Conservation (phyloP, 495 filamentous ascomycete species). For the Diplogelasinospora grovesii region DNA sequence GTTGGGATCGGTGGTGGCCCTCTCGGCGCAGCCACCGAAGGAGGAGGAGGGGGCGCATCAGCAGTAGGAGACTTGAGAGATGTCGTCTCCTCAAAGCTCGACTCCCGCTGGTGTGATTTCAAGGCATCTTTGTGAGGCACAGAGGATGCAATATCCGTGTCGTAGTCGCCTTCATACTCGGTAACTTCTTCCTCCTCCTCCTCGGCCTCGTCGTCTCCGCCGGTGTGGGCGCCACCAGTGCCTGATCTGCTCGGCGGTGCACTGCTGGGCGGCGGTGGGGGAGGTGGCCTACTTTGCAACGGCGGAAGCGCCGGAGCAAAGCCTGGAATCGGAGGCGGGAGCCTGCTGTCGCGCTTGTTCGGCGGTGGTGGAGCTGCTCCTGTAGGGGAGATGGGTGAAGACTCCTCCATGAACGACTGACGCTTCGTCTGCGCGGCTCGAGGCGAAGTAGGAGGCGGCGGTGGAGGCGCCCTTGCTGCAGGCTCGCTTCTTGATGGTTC, state of each 20-base stretch:
- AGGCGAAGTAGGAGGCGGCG: constrained; percentile 39
- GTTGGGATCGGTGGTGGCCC: constrained; percentile 55
- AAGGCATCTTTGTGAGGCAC: constrained; percentile 87
- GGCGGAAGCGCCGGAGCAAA: constrained; percentile 45
- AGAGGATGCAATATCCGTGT: constrained; percentile 91
- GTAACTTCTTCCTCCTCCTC: constrained; percentile 74
- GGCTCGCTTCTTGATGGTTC: constrained; percentile 38
- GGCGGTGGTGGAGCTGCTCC: constrained; percentile 20
- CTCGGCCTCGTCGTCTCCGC: constrained; percentile 46
- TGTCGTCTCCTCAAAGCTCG: constrained; percentile 54
- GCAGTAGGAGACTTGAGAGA: constrained; percentile 42
- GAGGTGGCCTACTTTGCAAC: constrained; percentile 59
- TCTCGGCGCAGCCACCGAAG: constrained; percentile 37
- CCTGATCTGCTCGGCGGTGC: constrained; percentile 48
- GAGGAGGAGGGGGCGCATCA: constrained; percentile 38
- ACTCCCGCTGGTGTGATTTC: constrained; percentile 71
- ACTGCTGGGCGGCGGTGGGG: constrained; percentile 69
- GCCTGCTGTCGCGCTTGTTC: constrained; percentile 48
- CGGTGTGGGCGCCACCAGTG: constrained; percentile 48
- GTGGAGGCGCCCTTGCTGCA: constrained; percentile 35
- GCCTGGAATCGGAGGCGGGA: constrained; percentile 44
- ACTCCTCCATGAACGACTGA: constrained; percentile 44
- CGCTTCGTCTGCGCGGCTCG: constrained; percentile 44
- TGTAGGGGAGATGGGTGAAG: constrained; percentile 39
- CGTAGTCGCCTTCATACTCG: constrained; percentile 97